Evolutionary conservation across 768 basidiomycete genomes (phyloP), one percentile per base, ranked within the genome.

Genomic region (Mycena filopes): DNA sequence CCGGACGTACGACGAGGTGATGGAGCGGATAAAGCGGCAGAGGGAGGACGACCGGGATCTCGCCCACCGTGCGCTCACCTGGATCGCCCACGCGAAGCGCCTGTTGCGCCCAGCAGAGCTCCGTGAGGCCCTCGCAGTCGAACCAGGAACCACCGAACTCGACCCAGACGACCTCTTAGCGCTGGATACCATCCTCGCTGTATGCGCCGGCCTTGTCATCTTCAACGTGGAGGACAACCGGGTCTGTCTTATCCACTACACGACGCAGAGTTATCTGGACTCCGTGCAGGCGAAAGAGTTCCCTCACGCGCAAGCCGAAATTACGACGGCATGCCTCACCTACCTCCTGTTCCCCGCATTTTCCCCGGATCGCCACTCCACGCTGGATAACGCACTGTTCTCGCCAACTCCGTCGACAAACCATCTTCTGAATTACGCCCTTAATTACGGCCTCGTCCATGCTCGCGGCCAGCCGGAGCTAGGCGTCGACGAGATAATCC

Each of bases 21-120:
- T 56, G 55, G 26, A 56, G 42, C 55, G 55, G 20, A 56, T 56
- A 23, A 45, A 46, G 21, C 41, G 41, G 4, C 55, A 45, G n/a
- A 21, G 55, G 4, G 41, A 56, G 10, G 55, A 56, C 29, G 55
- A 56, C n/a, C n/a, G 26, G 12, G 31, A 38, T 11, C 55, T 56
- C 18, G 55, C 55, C 7, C 16, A 45, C 10, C 55, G 55, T 18
- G 25, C 28, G 11, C 42, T 56, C 20, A 18, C 55, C 28, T 56
- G 55, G 55, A 33, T 56, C 29, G 9, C 29, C 3, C 43, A 56
- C 16, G 55, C 55, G 13, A 45, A 57, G 45, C 12, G 45, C 18
- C 31, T 57, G 2, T n/a, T 57, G 9, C 43, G 29, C 9, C 29
- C 45, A 11, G 29, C 55, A 9, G 45, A 57, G 45, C 55, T 57